Evolutionary conservation across 345 rosid species (phyloP).

Genomic region (Gossypium ekmanianum): DNA sequence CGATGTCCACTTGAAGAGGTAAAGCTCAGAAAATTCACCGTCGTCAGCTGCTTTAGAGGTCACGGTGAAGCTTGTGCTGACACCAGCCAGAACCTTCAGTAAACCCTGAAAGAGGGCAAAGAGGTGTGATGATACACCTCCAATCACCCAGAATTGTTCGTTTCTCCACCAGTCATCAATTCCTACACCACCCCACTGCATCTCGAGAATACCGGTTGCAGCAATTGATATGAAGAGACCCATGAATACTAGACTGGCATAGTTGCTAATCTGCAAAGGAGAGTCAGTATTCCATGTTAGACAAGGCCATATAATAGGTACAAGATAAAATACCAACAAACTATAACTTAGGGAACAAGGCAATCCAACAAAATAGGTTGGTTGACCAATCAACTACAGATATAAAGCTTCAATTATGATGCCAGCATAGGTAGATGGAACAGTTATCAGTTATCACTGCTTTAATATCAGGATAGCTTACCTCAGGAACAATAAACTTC

Average conservation of each 20-base stretch:
- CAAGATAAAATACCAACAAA: background rate
- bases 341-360: background rate
- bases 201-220: slow-evolving; percentile 87
- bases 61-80: slow-evolving; percentile 87
- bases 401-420: too few relatives aligned
- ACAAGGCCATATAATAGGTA: background rate
- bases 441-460: too few relatives aligned
- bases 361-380: background rate
- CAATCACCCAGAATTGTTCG: slow-evolving; percentile 98
- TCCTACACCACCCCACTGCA: slow-evolving; percentile 99
- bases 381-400: background rate
- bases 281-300: background rate
- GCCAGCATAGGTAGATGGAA: too few relatives aligned
- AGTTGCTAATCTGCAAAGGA: slow-evolving; percentile 82
- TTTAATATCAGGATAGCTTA: slow-evolving; percentile 19
- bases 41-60: slow-evolving; percentile 95
- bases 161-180: slow-evolving; percentile 99
- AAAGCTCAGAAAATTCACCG: slow-evolving; percentile 88
- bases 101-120: slow-evolving; percentile 95
- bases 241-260: slow-evolving; percentile 81
- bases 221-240: slow-evolving; percentile 90
- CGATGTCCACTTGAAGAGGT: slow-evolving; percentile 98
- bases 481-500: slow-evolving; percentile 95
- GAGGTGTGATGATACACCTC: slow-evolving; percentile 90
- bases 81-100: slow-evolving; percentile 93